These are phyloP conservation scores for Penicillium cataractarum DNA, from an alignment of 495 filamentous ascomycete genomes.

Conservation along the genomic window DNA sequence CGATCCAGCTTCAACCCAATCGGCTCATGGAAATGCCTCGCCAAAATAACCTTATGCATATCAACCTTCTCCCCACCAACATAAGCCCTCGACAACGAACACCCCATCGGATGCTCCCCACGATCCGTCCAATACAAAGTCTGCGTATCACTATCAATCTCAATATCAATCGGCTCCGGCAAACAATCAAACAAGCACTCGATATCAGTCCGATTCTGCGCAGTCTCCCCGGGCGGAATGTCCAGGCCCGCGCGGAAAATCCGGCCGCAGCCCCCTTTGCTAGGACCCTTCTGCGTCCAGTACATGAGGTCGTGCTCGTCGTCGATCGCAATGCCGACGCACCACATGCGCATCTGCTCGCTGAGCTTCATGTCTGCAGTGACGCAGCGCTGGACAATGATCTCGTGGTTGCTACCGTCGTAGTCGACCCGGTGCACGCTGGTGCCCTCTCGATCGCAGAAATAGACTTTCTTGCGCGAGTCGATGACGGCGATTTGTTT, in stretches of 20 bases:
- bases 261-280: slow-evolving; percentile 47
- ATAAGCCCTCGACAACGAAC: slow-evolving; percentile 31
- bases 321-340: slow-evolving; percentile 55
- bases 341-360: slow-evolving; percentile 49
- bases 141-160: slow-evolving; percentile 42
- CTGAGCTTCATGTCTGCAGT: slow-evolving; percentile 23
- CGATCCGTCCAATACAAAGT: slow-evolving; percentile 60
- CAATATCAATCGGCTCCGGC: slow-evolving; percentile 60
- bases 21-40: slow-evolving; percentile 47
- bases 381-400: slow-evolving; percentile 36
- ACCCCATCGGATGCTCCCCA: slow-evolving; percentile 46
- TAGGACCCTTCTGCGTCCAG: slow-evolving; percentile 61
- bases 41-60: slow-evolving; percentile 37
- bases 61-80: slow-evolving; percentile 22
- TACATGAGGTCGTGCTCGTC: slow-evolving; percentile 45
- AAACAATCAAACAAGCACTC: slow-evolving; percentile 43
- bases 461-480: slow-evolving; percentile 44
- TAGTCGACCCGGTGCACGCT: slow-evolving; percentile 48
- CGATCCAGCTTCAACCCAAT: slow-evolving; percentile 46
- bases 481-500: slow-evolving; percentile 53
- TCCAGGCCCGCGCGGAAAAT: slow-evolving; percentile 52
- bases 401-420: slow-evolving; percentile 50
- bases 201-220: slow-evolving; percentile 42
- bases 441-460: slow-evolving; percentile 59
- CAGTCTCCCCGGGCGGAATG: slow-evolving; percentile 33